Evolutionary conservation across 441 rosid genomes (phyloP).

Genomic region (Brassica balearica): DNA sequence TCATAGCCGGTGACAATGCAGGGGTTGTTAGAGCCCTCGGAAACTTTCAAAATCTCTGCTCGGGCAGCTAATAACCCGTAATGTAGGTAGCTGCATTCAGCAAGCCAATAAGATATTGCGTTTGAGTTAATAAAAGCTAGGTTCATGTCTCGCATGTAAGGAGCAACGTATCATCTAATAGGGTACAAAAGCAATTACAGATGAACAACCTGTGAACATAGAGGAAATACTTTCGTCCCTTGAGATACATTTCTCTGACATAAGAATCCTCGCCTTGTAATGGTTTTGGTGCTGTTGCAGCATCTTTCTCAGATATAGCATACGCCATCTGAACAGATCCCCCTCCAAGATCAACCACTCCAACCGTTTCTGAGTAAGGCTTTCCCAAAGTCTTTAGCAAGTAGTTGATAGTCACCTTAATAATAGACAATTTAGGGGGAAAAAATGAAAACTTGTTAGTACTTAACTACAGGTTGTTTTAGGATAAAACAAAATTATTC

Average conservation of each 20-base stretch:
- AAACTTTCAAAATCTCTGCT: conserved; percentile 77
- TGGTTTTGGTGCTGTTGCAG: conserved; percentile 72
- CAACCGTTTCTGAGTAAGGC: conserved; percentile 82
- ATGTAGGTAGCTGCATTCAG: conserved; percentile 76
- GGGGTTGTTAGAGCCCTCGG: conserved; percentile 72
- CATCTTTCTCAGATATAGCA: conserved; percentile 83
- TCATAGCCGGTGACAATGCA: conserved; percentile 79
- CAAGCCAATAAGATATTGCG: conserved; percentile 21
- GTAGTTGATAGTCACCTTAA: conserved; percentile 93
- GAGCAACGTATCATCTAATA: background rate
- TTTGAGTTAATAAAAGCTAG: background rate
- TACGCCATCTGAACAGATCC: conserved; percentile 99
- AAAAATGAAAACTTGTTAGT: background rate
- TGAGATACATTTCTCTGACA: conserved; percentile 82
- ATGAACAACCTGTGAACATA: conserved; percentile 81
- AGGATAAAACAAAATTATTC: no score
- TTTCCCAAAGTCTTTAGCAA: conserved; percentile 78
- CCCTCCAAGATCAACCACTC: conserved; percentile 99
- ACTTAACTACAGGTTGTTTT: no score
- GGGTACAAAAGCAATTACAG: conserved; percentile 21
- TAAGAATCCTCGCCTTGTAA: conserved; percentile 75
- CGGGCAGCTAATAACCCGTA: conserved; percentile 95
- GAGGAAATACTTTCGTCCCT: conserved; percentile 81
- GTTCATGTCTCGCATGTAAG: background rate
- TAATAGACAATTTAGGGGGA: background rate